Evolutionary conservation across 768 basidiomycete genomes (phyloP), one percentile per base, ranked within the genome.

Genomic region (Amylocystis lapponica): DNA sequence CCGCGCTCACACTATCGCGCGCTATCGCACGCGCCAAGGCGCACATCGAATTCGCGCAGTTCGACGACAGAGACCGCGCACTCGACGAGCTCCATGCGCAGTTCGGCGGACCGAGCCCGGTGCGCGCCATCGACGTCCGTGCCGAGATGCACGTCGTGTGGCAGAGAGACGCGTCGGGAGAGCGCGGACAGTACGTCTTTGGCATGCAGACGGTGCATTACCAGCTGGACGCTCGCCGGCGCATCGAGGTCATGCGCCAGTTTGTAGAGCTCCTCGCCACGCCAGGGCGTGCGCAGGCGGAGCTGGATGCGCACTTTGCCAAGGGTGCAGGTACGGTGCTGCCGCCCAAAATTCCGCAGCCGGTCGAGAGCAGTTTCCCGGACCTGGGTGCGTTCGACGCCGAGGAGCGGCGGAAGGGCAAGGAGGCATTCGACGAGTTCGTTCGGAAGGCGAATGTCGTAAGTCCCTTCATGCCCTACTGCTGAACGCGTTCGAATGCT

Each of bases 141-240:
- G 13, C 14, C 21, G 22, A 14, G 19, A 35, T 25, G 6, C 34
- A 16, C 16, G 16, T 32, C 11, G n/a, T 42, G 13, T 34, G 14
- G 7, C 34, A 32, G 41, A 19, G 5, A 30, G 14, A n/a, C 31
- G 29, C 19, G 20, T 42, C 41, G 32, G 29, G 10, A 4, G 11
- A 13, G 27, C 19, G n/a, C 4, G 41, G 41, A 17, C 29, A 42
- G 25, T 42, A 42, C 41, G 17, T 42, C 22, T 23, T 42, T 19
- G 41, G 41, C 11, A 7, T 42, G 29, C 29, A 22, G 23, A 34
- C 32, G 12, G 6, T 32, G 14, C 41, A 42, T 23, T 42, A 21
- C 41, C 17, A 19, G 12, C 17, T 32, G 12, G 41, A 42, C 22
- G 41, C 21, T 10, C 20, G 19, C 20, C 10, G 30, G 3, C 41